Conservation (phyloP, 2,329 filamentous ascomycete genomes). For the Aspergillus fumigatiaffinis region DNA sequence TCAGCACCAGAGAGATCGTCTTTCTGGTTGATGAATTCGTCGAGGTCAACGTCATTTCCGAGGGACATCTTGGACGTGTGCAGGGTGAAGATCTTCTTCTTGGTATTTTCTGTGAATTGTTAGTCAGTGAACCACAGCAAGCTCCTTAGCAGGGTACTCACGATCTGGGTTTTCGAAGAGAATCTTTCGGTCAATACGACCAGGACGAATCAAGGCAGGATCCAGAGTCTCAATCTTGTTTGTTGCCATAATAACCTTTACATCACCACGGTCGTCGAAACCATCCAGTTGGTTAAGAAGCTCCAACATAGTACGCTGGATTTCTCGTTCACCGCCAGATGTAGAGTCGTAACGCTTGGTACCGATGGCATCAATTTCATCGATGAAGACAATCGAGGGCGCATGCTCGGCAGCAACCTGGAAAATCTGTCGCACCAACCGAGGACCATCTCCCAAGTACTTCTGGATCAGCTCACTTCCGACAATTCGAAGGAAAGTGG, state of each 20-base stretch:
- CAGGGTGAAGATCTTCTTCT: constrained; percentile 95
- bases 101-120: constrained; percentile 66
- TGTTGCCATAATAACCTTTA: constrained; percentile 99
- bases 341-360: constrained; percentile 98
- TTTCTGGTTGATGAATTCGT: constrained; percentile 98
- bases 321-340: constrained; percentile 92
- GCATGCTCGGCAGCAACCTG: constrained; percentile 91
- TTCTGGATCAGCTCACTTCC: constrained; percentile 98
- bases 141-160: constrained; percentile 38
- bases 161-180: constrained; percentile 69
- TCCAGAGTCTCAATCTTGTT: constrained; percentile 99
- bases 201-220: constrained; percentile 90
- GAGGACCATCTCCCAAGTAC: constrained; percentile 92
- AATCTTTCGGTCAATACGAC: constrained; percentile 98
- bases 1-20: constrained; percentile 95
- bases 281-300: constrained; percentile 97
- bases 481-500: constrained; percentile 95
- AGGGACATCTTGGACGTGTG: constrained; percentile 99
- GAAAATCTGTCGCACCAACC: constrained; percentile 88
- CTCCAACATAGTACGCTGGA: constrained; percentile 98
- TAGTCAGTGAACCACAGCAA: constrained; percentile 11
- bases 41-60: constrained; percentile 92
- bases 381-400: constrained; percentile 96
- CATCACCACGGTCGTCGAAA: constrained; percentile 96
- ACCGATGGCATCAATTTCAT: constrained; percentile 98